Conservation (phyloP, 2,329 filamentous ascomycete genomes). For the Celoporthe dispersa region DNA sequence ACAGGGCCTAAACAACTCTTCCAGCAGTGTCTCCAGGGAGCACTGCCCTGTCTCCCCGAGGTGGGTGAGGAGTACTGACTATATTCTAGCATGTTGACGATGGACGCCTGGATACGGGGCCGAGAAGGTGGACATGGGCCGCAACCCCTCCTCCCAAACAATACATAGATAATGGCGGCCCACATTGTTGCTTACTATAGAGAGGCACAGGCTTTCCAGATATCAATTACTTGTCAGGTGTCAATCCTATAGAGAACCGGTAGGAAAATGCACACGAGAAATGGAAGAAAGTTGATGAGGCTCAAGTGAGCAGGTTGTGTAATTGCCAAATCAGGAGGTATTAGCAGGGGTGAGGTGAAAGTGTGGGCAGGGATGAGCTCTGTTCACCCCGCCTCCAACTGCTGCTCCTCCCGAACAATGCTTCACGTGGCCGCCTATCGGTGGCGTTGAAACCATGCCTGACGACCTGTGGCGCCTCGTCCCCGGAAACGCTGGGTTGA, state of each 20-base stretch:
- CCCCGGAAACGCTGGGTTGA: neutral
- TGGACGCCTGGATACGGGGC: no score
- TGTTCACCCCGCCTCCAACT: neutral
- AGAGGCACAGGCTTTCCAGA: neutral
- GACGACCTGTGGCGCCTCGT: neutral
- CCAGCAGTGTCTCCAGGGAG: no score
- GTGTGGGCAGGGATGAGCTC: neutral
- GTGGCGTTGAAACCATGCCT: conserved; percentile 13
- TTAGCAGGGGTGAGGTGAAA: neutral
- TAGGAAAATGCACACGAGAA: neutral
- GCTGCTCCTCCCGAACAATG: neutral
- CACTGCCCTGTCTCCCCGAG: neutral
- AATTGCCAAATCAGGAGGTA: conserved; percentile 1
- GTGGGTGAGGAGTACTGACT: neutral
- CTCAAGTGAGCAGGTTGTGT: conserved; percentile 5
- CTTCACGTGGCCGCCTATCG: conserved; percentile 17
- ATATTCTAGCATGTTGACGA: no score
- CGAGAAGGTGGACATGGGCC: neutral
- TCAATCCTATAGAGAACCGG: no score
- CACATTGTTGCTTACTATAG: neutral
- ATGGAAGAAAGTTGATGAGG: neutral
- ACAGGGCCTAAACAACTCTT: neutral
- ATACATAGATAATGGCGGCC: neutral
- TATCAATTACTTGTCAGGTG: neutral
- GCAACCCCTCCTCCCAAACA: no score